Percentiles rank a stretch among this genome's conserved stretches.
Evolutionary conservation across 192 early-diverging fungal species (phyloP).

Genomic region (Cladochytrium replicatum): DNA sequence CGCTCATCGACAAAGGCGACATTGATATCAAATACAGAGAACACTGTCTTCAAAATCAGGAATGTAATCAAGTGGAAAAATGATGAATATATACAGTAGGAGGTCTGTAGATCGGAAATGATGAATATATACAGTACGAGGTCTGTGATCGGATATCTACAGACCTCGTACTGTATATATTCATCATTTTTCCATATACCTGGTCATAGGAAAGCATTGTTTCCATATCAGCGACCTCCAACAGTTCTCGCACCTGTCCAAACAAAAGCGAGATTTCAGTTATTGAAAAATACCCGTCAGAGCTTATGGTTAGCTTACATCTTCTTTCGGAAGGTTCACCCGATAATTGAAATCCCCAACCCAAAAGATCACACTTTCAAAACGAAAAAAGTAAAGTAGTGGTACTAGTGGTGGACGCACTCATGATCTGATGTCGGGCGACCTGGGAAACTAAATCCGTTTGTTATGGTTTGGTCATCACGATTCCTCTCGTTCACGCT

Average conservation of each 20-base stretch:
- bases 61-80: not conserved
- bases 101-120: not conserved
- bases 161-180: not conserved
- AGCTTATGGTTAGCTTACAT: slow-evolving; percentile 17
- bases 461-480: slow-evolving; percentile 72
- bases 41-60: slow-evolving; percentile 4
- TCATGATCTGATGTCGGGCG: slow-evolving; percentile 67
- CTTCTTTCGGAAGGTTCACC: slow-evolving; percentile 55
- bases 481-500: slow-evolving; percentile 65
- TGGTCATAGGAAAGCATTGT: no score
- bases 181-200: not conserved
- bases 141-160: slow-evolving; percentile 4
- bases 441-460: slow-evolving; percentile 64
- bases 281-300: not conserved
- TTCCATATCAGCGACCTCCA: no score
- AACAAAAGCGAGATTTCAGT: no score
- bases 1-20: slow-evolving; percentile 12
- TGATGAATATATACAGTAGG: not conserved
- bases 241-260: no score
- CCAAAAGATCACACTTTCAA: slow-evolving; percentile 50
- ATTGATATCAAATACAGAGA: slow-evolving; percentile 1
- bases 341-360: slow-evolving; percentile 84
- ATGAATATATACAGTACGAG: not conserved
- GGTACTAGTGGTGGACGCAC: slow-evolving; percentile 45
- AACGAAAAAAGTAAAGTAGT: not conserved